Evolutionary conservation across 2,329 filamentous ascomycete genomes (phyloP).

Genomic region (Aspergillus pseudonomiae): DNA sequence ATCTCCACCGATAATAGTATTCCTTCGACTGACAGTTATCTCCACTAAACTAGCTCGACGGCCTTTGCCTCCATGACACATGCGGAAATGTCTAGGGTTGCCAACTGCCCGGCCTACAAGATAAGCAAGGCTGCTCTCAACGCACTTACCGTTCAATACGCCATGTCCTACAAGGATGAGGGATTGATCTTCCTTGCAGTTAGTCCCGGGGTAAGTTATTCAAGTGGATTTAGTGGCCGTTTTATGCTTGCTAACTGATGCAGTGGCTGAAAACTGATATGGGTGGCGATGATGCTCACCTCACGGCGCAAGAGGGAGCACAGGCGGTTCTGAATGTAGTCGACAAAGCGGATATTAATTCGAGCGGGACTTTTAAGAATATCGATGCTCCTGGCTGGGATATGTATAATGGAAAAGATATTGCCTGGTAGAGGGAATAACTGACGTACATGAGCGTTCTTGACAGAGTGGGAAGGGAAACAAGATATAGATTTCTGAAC

Average conservation of each 20-base stretch:
- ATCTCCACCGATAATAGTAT: not conserved
- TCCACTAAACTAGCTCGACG: constrained; percentile 6
- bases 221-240: not conserved
- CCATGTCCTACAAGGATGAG: constrained; percentile 34
- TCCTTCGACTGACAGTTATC: not conserved
- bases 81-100: constrained; percentile 1
- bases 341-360: not conserved
- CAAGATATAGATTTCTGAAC: not conserved
- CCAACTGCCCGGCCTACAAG: constrained; percentile 45
- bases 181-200: constrained; percentile 50
- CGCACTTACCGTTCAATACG: constrained; percentile 48
- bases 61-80: constrained; percentile 6
- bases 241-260: not conserved
- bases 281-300: constrained; percentile 12
- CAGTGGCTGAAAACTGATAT: constrained; percentile 16
- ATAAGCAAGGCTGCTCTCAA: constrained; percentile 55
- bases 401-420: constrained; percentile 4
- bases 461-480: not conserved
- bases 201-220: constrained; percentile 49
- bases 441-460: not conserved
- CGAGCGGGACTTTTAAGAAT: constrained; percentile 13
- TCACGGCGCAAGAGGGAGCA: constrained; percentile 10
- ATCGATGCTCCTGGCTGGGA: constrained; percentile 11
- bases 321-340: not conserved
- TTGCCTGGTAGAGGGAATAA: constrained; percentile 1